Evolutionary conservation across 495 filamentous ascomycete species (phyloP).

Genomic region (Lineolata rhizophorae): DNA sequence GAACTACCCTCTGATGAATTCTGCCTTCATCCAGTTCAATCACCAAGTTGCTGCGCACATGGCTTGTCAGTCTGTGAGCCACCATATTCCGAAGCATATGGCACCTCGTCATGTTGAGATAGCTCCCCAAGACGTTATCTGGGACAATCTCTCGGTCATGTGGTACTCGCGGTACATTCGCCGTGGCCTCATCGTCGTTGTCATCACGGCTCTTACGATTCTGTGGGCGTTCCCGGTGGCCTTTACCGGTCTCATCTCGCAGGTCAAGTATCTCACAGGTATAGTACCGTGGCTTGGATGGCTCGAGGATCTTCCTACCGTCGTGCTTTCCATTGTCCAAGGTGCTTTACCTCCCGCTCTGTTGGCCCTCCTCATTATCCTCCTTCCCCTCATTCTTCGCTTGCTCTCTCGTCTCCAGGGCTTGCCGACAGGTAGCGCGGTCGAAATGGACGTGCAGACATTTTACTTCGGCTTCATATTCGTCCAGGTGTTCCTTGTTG

Average conservation of each 20-base stretch:
- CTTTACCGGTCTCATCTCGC: constrained; percentile 61
- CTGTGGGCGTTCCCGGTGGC: constrained; percentile 85
- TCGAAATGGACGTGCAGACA: constrained; percentile 63
- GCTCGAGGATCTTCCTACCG: constrained; percentile 37
- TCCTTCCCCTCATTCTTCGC: constrained; percentile 62
- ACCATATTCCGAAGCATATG: constrained; percentile 89
- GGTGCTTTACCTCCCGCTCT: constrained; percentile 70
- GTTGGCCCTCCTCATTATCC: constrained; percentile 53
- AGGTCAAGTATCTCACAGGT: constrained; percentile 44
- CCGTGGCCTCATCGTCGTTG: constrained; percentile 35
- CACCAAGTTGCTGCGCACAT: constrained; percentile 95
- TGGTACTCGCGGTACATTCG: constrained; percentile 87
- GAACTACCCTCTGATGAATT: constrained; percentile 84
- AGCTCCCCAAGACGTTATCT: constrained; percentile 80
- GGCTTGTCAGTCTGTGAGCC: constrained; percentile 82
- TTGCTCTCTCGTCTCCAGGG: constrained; percentile 57
- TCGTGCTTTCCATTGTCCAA: constrained; percentile 49
- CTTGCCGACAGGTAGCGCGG: constrained; percentile 56
- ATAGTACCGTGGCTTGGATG: constrained; percentile 47
- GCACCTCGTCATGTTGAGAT: constrained; percentile 82
- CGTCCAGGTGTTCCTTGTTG: constrained; percentile 84
- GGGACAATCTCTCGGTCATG: constrained; percentile 92
- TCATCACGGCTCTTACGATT: constrained; percentile 55
- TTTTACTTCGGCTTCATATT: constrained; percentile 95
- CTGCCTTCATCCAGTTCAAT: constrained; percentile 97